Evolutionary conservation across 163 green algal species (phyloP).

Genomic region (Coccomyxa subellipsoidea): DNA sequence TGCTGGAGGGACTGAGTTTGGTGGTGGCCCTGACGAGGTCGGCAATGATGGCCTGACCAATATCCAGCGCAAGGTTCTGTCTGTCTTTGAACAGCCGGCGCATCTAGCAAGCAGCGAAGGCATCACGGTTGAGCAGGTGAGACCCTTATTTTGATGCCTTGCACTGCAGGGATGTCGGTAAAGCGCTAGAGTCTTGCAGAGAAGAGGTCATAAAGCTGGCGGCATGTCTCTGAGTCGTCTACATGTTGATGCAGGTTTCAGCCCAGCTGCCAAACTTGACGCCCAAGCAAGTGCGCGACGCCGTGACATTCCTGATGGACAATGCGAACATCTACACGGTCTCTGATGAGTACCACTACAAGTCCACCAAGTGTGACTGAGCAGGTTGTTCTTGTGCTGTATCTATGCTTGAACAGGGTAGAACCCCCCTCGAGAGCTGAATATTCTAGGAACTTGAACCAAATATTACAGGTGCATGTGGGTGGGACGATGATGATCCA

Average conservation of each 20-base stretch:
- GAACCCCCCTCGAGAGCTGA: too few species aligned
- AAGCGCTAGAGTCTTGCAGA: too few species aligned
- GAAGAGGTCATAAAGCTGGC: too few species aligned
- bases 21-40: conserved; percentile 1
- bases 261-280: neutral
- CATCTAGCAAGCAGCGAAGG: neutral
- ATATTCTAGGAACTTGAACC: too few species aligned
- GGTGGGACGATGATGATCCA: too few species aligned
- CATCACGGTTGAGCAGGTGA: neutral
- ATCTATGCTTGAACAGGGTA: too few species aligned
- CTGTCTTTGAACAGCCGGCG: conserved; percentile 1
- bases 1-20: conserved; percentile 22
- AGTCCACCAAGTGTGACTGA: conserved; percentile 21
- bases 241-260: too few species aligned
- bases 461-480: too few species aligned
- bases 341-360: conserved; percentile 70
- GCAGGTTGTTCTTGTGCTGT: neutral
- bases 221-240: too few species aligned
- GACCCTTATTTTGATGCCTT: too few species aligned
- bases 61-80: neutral
- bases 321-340: conserved; percentile 80
- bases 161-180: too few species aligned
- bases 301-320: conserved; percentile 38
- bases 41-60: conserved; percentile 13
- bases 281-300: neutral